phyloP scores from a whole-genome alignment of 352 stramenopile species.

The Globisporangium iwayamae region DNA sequence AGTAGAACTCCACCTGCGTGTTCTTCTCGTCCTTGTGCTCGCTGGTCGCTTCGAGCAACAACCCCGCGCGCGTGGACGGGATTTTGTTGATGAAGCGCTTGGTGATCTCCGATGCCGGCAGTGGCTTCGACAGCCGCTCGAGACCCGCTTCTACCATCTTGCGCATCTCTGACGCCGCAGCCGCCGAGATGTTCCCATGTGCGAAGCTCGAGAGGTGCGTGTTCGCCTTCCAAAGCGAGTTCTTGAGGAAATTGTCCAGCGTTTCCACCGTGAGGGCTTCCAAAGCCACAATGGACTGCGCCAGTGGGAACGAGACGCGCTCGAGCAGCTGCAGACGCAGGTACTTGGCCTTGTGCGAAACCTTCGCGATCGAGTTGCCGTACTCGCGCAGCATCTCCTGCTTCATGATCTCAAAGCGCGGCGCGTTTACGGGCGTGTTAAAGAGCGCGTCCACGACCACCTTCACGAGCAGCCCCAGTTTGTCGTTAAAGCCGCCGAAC shows the following conservation, averaged over 20 bases:
- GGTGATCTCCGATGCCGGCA: constrained; percentile 28
- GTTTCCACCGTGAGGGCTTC: constrained; percentile 34
- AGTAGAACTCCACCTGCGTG: constrained; percentile 83
- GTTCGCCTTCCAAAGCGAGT: constrained; percentile 43
- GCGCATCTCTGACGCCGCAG: constrained; percentile 29
- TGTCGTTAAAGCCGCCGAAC: constrained; percentile 78
- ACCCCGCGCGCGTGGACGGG: constrained; percentile 33
- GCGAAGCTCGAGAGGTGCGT: constrained; percentile 58
- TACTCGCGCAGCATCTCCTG: constrained; percentile 72
- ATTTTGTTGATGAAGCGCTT: constrained; percentile 57
- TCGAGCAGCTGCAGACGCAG: constrained; percentile 61
- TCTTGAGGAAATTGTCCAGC: constrained; percentile 37
- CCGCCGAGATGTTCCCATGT: constrained; percentile 65
- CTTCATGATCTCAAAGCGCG: constrained; percentile 59
- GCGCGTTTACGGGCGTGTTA: constrained; percentile 34
- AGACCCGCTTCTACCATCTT: constrained; percentile 45
- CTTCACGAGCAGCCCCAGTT: constrained; percentile 57
- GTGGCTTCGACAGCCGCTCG: constrained; percentile 25
- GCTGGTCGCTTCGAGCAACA: constrained; percentile 58
- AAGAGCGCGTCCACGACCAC: constrained; percentile 59
- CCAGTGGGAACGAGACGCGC: constrained; percentile 40
- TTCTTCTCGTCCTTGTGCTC: constrained; percentile 81
- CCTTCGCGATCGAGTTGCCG: constrained; percentile 60
- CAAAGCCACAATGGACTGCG: constrained; percentile 42
- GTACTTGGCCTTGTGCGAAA: constrained; percentile 56